Percentiles rank a stretch among this genome's conserved stretches.
Evolutionary conservation across 1,284 basidiomycete species (phyloP).

Genomic region (Fomitopsis schrenkii): DNA sequence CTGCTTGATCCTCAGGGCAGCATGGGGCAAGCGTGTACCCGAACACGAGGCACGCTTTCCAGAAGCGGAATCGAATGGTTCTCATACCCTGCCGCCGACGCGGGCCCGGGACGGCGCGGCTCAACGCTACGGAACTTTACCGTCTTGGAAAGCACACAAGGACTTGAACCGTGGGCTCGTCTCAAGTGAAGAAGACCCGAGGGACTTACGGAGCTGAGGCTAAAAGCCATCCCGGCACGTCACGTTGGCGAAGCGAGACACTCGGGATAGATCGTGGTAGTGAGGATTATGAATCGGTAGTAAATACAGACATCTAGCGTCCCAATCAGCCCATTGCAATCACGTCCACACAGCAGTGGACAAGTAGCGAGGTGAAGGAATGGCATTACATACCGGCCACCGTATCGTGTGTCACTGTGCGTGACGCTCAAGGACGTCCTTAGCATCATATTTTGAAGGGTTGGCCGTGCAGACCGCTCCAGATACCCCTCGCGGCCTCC

Average conservation of each 20-base stretch:
- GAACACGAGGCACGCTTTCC: slow-evolving; percentile 20
- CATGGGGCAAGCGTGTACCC: slow-evolving; percentile 24
- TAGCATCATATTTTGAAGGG: slow-evolving; percentile 38
- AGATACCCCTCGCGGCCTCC: slow-evolving; percentile 79
- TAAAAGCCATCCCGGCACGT: background rate
- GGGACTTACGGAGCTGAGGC: background rate
- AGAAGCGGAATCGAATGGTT: background rate
- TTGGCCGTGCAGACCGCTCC: slow-evolving; percentile 74
- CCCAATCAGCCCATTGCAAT: background rate
- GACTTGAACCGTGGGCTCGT: background rate
- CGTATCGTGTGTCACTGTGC: background rate
- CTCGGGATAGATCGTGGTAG: background rate
- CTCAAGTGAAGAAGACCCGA: background rate
- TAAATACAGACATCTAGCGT: background rate
- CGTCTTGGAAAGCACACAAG: background rate
- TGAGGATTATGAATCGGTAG: background rate
- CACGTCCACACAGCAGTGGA: background rate
- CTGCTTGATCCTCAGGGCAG: slow-evolving; percentile 14
- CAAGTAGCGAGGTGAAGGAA: no score
- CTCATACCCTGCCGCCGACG: background rate
- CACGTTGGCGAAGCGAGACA: background rate
- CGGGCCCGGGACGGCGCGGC: background rate
- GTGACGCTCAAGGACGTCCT: background rate
- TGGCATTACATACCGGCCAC: background rate
- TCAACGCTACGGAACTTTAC: background rate